phyloP scores from a whole-genome alignment of 2,329 filamentous ascomycete genomes.

The Capronia coronata region DNA sequence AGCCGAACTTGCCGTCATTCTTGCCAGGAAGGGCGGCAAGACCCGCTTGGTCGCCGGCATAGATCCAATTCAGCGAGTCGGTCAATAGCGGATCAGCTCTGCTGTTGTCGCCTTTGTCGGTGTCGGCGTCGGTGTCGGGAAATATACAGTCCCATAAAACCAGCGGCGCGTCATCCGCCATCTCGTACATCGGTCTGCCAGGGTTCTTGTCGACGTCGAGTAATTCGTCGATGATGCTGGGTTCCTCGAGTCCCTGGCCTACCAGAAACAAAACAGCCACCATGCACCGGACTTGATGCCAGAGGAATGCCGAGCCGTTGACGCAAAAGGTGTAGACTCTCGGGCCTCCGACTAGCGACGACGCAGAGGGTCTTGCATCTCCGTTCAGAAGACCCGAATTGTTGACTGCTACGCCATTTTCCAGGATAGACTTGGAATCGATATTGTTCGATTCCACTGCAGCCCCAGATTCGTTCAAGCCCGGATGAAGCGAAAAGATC shows the following conservation, averaged over 20 bases:
- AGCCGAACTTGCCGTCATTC: slow-evolving; percentile 56
- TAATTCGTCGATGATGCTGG: slow-evolving; percentile 64
- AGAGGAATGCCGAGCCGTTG: slow-evolving; percentile 85
- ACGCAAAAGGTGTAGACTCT: slow-evolving; percentile 85
- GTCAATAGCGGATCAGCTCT: background rate
- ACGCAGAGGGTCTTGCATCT: background rate
- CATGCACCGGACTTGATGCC: slow-evolving; percentile 97
- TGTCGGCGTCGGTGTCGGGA: slow-evolving; percentile 47
- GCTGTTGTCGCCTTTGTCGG: slow-evolving; percentile 48
- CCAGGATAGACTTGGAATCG: background rate
- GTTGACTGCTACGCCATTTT: background rate
- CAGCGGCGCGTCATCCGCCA: slow-evolving; percentile 82
- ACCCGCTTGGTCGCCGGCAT: slow-evolving; percentile 46
- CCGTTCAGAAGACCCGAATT: background rate
- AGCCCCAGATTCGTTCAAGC: slow-evolving; percentile 10
- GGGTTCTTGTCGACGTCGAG: slow-evolving; percentile 67
- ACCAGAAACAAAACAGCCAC: slow-evolving; percentile 87
- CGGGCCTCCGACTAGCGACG: slow-evolving; percentile 29
- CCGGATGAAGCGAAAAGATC: slow-evolving; percentile 48
- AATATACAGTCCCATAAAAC: slow-evolving; percentile 97
- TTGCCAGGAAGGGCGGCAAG: slow-evolving; percentile 38
- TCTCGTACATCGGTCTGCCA: slow-evolving; percentile 75
- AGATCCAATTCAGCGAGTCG: background rate
- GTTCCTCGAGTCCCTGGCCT: slow-evolving; percentile 76
- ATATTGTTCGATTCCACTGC: background rate